phyloP scores from a whole-genome alignment of 177 flowering plant genomes.

The Vitis hybrid region DNA sequence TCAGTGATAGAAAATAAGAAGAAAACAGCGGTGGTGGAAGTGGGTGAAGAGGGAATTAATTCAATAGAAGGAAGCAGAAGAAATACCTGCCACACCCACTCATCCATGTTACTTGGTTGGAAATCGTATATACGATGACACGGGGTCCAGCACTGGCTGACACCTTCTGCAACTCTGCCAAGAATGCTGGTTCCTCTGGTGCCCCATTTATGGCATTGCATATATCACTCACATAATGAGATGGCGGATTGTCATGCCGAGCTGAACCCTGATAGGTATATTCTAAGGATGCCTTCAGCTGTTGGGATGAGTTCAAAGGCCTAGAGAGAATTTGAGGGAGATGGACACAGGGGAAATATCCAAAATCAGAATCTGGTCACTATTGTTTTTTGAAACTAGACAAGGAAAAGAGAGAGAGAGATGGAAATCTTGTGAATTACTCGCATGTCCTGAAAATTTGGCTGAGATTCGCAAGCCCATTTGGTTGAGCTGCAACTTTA shows the following conservation, averaged over 20 bases:
- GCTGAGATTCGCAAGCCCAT: slow-evolving; percentile 39
- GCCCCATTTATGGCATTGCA: slow-evolving; percentile 5
- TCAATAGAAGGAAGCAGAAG: too few species aligned
- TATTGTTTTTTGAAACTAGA: background rate
- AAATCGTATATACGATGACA: too few species aligned
- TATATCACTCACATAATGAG: background rate
- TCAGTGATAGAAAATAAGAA: too few species aligned
- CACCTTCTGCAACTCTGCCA: slow-evolving; percentile 21
- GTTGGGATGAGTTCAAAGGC: too few species aligned
- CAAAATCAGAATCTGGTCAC: background rate
- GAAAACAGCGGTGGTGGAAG: too few species aligned
- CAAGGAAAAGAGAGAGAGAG: background rate
- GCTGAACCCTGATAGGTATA: slow-evolving; percentile 2
- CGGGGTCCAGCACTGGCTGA: background rate
- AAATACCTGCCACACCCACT: too few species aligned
- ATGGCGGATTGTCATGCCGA: slow-evolving; percentile 14
- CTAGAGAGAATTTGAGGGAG: too few species aligned
- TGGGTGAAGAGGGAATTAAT: too few species aligned
- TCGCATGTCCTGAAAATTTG: slow-evolving; percentile 43
- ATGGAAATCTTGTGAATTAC: slow-evolving; percentile 18
- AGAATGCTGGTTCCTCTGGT: slow-evolving; percentile 20
- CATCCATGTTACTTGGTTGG: too few species aligned
- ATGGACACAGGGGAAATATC: background rate
- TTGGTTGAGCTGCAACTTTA: slow-evolving; percentile 19
- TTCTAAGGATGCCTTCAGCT: slow-evolving; percentile 16